Evolutionary conservation across 768 basidiomycete species (phyloP).

Genomic region (Termitomyces sp.): DNA sequence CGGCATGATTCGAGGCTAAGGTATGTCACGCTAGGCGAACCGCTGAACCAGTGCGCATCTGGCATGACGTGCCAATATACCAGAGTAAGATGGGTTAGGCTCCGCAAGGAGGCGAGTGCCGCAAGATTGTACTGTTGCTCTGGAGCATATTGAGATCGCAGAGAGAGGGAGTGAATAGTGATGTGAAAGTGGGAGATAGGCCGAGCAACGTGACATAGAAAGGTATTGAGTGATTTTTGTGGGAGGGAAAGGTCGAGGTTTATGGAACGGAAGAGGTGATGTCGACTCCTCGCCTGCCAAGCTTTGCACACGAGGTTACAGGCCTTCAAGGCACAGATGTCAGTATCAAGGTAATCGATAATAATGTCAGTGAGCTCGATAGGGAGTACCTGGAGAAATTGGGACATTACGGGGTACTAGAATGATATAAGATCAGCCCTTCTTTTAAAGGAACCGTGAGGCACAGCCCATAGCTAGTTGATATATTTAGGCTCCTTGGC

Average conservation of each 20-base stretch:
- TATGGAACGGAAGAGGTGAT: conserved; percentile 5
- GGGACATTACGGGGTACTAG: not conserved
- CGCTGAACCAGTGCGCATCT: conserved; percentile 5
- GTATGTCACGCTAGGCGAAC: not conserved
- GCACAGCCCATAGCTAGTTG: not conserved
- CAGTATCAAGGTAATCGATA: conserved; percentile 5
- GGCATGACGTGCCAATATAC: conserved; percentile 4
- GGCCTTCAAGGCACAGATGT: conserved; percentile 3
- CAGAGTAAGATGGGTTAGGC: not conserved
- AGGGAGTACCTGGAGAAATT: not conserved
- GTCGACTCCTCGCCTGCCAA: conserved; percentile 1
- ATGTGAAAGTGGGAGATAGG: conserved; percentile 3
- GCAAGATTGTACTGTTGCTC: not conserved
- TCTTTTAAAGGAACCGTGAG: not conserved
- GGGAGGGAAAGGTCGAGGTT: conserved; percentile 9
- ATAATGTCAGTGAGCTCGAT: conserved; percentile 4
- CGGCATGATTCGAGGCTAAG: conserved; percentile 1
- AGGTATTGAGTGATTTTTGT: not conserved
- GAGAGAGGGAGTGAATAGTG: not conserved
- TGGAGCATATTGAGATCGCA: not conserved
- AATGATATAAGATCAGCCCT: not conserved
- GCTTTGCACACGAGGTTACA: conserved; percentile 8
- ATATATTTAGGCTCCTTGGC: not conserved
- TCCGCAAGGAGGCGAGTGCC: conserved; percentile 2
- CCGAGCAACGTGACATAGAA: conserved; percentile 1